phyloP scores from a whole-genome alignment of 129 eudicot genomes.

The Lonicera japonica region DNA sequence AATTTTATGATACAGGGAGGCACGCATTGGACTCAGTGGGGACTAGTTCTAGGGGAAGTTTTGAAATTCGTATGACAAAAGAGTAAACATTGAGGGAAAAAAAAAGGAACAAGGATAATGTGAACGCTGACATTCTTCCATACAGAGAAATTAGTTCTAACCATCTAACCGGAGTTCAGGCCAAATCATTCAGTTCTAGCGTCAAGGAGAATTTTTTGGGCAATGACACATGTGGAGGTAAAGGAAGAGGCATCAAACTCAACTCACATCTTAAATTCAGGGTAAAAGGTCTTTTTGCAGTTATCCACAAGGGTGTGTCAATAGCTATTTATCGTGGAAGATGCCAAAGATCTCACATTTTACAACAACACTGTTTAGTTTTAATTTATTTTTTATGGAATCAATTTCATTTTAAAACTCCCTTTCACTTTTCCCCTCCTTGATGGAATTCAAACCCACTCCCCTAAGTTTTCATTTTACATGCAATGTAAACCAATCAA shows the following conservation, averaged over 20 bases:
- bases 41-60: conserved; percentile 82
- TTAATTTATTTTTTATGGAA: too few relatives aligned
- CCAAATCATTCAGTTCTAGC: neutral
- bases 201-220: neutral
- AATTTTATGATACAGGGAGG: conserved; percentile 59
- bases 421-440: too few relatives aligned
- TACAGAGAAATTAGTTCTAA: neutral
- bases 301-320: neutral
- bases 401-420: too few relatives aligned
- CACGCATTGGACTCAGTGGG: conserved; percentile 99
- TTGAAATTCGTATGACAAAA: conserved; percentile 36
- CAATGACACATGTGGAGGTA: neutral
- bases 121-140: neutral
- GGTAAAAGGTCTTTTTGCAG: conserved; percentile 2
- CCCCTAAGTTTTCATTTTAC: too few relatives aligned
- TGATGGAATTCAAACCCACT: too few relatives aligned
- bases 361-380: too few relatives aligned
- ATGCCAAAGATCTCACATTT: too few relatives aligned
- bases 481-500: too few relatives aligned
- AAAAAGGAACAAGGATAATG: neutral
- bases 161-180: neutral
- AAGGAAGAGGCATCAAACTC: neutral
- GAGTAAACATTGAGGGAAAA: too few relatives aligned
- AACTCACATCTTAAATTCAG: neutral
- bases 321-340: too few relatives aligned